phyloP scores from a whole-genome alignment of 73 alveolate species.

The Urostyla sp. region DNA sequence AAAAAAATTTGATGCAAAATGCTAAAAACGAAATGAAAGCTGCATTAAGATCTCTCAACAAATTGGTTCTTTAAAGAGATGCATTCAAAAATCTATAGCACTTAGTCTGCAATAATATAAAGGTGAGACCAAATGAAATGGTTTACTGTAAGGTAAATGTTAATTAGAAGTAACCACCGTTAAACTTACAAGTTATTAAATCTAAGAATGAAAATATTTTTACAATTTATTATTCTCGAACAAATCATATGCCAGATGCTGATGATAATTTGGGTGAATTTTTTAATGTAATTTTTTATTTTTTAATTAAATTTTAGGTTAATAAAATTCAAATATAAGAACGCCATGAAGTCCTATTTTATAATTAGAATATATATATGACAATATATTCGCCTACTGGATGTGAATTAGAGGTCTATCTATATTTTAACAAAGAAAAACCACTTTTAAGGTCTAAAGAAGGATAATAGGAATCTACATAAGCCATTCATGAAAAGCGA shows the following conservation, averaged over 20 bases:
- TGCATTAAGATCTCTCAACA: not conserved
- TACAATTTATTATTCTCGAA: conserved; percentile 2
- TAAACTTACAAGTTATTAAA: not conserved
- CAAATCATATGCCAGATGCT: conserved; percentile 34
- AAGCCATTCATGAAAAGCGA: not conserved
- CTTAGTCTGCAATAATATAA: not conserved
- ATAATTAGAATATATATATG: conserved; percentile 2
- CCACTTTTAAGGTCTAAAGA: not conserved
- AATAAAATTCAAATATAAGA: conserved; percentile 4
- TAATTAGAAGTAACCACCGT: conserved; percentile 10
- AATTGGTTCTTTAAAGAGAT: conserved; percentile 4
- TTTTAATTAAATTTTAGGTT: conserved; percentile 1
- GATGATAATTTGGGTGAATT: conserved; percentile 19
- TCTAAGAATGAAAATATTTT: not conserved
- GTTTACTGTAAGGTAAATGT: conserved; percentile 1
- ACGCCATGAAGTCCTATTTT: conserved; percentile 32
- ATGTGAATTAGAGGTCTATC: conserved; percentile 11
- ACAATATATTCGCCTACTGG: not conserved
- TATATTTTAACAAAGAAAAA: conserved; percentile 33
- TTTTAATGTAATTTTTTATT: conserved; percentile 6
- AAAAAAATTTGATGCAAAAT: conserved; percentile 10
- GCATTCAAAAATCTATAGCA: conserved; percentile 31
- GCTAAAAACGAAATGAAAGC: conserved; percentile 18
- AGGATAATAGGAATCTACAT: not conserved
- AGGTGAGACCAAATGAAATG: conserved; percentile 10